Conservation (phyloP, 192 early-diverging fungal genomes). For the Podila epigama region DNA sequence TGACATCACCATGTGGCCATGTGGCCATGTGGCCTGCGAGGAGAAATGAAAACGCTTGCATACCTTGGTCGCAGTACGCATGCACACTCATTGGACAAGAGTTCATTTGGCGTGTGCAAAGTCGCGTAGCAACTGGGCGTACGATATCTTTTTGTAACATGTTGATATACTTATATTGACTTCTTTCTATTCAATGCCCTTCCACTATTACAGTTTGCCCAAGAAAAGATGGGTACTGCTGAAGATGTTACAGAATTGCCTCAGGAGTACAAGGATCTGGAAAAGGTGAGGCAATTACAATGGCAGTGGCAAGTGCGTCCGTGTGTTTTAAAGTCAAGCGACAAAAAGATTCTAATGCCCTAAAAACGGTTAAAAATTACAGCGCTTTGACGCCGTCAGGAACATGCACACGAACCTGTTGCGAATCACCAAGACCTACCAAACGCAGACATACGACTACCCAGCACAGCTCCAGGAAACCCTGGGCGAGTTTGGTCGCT, state of each 20-base stretch:
- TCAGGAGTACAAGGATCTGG: constrained; percentile 90
- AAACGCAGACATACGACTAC: constrained; percentile 77
- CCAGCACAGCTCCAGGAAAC: constrained; percentile 74
- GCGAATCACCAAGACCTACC: constrained; percentile 76
- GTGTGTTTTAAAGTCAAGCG: too few species aligned
- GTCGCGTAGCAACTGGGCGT: too few species aligned
- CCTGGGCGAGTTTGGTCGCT: constrained; percentile 73
- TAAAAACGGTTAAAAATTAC: neutral
- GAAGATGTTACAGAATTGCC: constrained; percentile 93
- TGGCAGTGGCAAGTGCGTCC: too few species aligned
- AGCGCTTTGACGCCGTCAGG: constrained; percentile 83
- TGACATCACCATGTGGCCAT: too few species aligned
- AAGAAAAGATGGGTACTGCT: constrained; percentile 83
- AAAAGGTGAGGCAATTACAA: constrained; percentile 83
- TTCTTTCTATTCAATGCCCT: neutral
- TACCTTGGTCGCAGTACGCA: too few species aligned
- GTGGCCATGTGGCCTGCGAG: too few species aligned
- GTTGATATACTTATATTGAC: neutral
- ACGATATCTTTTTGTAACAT: too few species aligned
- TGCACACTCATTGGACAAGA: too few species aligned
- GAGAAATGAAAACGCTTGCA: too few species aligned
- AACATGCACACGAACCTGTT: constrained; percentile 73
- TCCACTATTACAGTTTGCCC: constrained; percentile 74
- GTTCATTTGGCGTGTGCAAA: too few species aligned
- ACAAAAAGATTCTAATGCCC: too few species aligned